phyloP scores from a whole-genome alignment of 2,329 filamentous ascomycete genomes.

The Fusarium zealandicum region DNA sequence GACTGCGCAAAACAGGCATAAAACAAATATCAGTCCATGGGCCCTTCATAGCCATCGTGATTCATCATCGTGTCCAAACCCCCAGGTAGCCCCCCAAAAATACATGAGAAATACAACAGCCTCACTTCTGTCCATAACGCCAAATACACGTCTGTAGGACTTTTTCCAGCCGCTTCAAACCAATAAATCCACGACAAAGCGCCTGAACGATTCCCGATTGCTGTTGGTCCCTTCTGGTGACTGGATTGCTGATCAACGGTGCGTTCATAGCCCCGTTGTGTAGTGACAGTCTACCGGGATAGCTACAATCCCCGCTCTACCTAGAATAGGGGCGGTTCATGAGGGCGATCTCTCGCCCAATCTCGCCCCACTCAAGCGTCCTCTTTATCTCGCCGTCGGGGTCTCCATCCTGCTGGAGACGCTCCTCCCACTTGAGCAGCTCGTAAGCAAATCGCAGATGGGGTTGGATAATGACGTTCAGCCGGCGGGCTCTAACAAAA shows the following conservation, averaged over 20 bases:
- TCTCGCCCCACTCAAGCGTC: constrained; percentile 90
- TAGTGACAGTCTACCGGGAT: neutral
- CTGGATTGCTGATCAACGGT: neutral
- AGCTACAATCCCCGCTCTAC: constrained; percentile 44
- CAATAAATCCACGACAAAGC: constrained; percentile 12
- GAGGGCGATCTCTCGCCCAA: constrained; percentile 87
- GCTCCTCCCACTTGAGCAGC: constrained; percentile 93
- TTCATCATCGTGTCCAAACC: constrained; percentile 17
- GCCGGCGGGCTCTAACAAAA: constrained; percentile 86
- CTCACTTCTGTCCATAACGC: constrained; percentile 15
- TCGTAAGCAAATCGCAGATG: constrained; percentile 96
- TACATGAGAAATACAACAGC: constrained; percentile 1
- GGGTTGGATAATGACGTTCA: constrained; percentile 98
- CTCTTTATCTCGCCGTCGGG: constrained; percentile 61
- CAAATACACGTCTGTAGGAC: constrained; percentile 7
- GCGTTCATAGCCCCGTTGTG: neutral
- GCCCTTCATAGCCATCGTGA: constrained; percentile 15
- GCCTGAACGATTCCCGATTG: constrained; percentile 10
- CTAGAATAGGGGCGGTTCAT: constrained; percentile 95
- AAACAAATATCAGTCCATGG: constrained; percentile 2
- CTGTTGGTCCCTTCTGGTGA: neutral
- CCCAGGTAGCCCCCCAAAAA: neutral
- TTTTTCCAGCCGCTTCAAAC: constrained; percentile 1
- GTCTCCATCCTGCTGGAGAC: constrained; percentile 64
- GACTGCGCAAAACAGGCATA: neutral